phyloP scores from a whole-genome alignment of 495 filamentous ascomycete genomes.

The Aspergillus asperescens region DNA sequence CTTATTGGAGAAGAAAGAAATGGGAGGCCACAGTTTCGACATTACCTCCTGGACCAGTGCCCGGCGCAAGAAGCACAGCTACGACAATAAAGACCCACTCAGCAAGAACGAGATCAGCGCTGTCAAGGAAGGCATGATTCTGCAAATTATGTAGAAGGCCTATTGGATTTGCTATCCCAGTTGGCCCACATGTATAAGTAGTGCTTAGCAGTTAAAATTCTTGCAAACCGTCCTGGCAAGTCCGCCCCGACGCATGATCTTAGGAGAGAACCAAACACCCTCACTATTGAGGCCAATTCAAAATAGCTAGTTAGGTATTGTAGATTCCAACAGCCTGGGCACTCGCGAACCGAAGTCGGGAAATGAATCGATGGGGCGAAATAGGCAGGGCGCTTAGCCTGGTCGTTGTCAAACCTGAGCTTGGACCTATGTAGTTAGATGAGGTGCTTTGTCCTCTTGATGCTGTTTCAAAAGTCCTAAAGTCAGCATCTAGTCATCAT shows the following conservation, averaged over 20 bases:
- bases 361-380: not conserved
- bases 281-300: too few species aligned
- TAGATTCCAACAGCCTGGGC: not conserved
- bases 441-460: not conserved
- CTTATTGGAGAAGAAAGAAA: not conserved
- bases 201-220: not conserved
- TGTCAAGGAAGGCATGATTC: constrained; percentile 22
- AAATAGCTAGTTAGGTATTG: not conserved
- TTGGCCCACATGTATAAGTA: not conserved
- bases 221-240: too few species aligned
- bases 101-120: constrained; percentile 13
- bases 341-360: not conserved
- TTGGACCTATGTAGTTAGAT: not conserved
- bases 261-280: too few species aligned
- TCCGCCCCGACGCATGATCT: too few species aligned
- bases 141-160: constrained; percentile 15
- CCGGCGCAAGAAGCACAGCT: constrained; percentile 20
- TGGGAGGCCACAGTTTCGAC: constrained; percentile 26
- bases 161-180: not conserved
- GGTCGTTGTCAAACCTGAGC: not conserved
- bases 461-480: not conserved
- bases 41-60: constrained; percentile 21
- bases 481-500: not conserved
- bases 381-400: not conserved
- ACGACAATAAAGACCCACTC: constrained; percentile 22